A percentile compares a stretch with the other conserved stretches of the same genome.
These are phyloP conservation scores for Mariannaea elegans DNA, from an alignment of 2,329 filamentous ascomycete species.

Conservation along the genomic window DNA sequence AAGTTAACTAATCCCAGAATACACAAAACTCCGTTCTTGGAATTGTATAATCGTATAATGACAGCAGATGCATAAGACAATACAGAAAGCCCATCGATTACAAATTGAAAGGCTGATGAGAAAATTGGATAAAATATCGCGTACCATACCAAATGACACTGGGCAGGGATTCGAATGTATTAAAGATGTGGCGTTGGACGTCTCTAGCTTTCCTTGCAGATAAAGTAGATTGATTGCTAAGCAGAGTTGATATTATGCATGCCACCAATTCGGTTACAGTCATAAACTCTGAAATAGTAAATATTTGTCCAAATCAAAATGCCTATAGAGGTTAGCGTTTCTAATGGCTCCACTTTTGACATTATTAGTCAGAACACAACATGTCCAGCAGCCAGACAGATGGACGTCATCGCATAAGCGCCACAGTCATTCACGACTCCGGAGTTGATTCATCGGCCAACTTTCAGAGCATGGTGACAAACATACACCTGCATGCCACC, in stretches of 20 bases:
- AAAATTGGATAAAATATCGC: too few relatives aligned
- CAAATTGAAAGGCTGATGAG: too few relatives aligned
- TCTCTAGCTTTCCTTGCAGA: not conserved
- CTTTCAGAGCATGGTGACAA: not conserved
- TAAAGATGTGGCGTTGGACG: not conserved
- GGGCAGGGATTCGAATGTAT: not conserved
- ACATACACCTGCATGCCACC: too few relatives aligned
- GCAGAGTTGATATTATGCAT: not conserved
- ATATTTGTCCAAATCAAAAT: not conserved
- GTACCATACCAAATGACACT: not conserved
- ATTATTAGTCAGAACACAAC: too few relatives aligned
- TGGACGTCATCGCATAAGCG: not conserved
- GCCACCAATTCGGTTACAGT: too few relatives aligned
- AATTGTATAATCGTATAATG: too few relatives aligned
- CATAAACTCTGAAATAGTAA: not conserved
- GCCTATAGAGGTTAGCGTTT: not conserved
- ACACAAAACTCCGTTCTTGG: too few relatives aligned
- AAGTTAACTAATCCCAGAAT: too few relatives aligned
- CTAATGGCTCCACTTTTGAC: not conserved
- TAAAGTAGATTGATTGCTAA: not conserved
- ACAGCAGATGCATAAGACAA: too few relatives aligned
- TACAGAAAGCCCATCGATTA: too few relatives aligned
- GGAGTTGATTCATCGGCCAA: not conserved
- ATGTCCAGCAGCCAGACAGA: too few relatives aligned
- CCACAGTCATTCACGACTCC: not conserved